A percentile compares a stretch with the other conserved stretches of the same genome.
phyloP scores from a whole-genome alignment of 441 rosid species.

The Geranium incanum region DNA sequence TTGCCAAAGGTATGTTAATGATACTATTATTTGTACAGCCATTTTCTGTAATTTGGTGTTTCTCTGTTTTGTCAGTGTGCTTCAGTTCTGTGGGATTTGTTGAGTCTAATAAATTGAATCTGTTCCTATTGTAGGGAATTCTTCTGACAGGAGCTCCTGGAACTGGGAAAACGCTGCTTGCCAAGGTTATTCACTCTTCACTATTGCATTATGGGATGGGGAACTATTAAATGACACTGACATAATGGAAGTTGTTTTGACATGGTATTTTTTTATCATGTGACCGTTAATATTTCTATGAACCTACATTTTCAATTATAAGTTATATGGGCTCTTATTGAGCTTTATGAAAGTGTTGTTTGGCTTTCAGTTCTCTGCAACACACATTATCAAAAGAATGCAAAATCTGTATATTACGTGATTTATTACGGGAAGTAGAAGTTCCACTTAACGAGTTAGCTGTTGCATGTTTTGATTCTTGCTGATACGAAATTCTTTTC shows the following conservation, averaged over 20 bases:
- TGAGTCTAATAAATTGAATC: constrained; percentile 8
- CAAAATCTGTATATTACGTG: background rate
- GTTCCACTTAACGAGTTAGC: background rate
- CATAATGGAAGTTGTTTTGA: constrained; percentile 1
- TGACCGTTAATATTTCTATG: background rate
- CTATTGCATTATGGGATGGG: background rate
- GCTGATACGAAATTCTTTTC: background rate
- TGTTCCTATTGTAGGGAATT: constrained; percentile 62
- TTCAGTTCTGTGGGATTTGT: background rate
- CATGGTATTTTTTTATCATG: background rate
- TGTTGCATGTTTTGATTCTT: background rate
- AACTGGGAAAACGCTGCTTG: constrained; percentile 93
- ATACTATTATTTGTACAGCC: constrained; percentile 13
- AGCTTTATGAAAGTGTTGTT: background rate
- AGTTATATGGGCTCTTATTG: background rate
- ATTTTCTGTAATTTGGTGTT: background rate
- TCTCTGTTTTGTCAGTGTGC: background rate
- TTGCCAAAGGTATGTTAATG: constrained; percentile 73
- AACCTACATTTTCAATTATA: background rate
- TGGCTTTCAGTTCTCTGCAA: background rate
- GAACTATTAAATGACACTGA: background rate
- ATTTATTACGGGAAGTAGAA: background rate
- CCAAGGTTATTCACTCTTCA: constrained; percentile 52
- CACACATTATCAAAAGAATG: background rate
- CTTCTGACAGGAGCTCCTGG: constrained; percentile 99